Conservation (phyloP, 345 rosid species). For the Odontarrhena argentea region DNA sequence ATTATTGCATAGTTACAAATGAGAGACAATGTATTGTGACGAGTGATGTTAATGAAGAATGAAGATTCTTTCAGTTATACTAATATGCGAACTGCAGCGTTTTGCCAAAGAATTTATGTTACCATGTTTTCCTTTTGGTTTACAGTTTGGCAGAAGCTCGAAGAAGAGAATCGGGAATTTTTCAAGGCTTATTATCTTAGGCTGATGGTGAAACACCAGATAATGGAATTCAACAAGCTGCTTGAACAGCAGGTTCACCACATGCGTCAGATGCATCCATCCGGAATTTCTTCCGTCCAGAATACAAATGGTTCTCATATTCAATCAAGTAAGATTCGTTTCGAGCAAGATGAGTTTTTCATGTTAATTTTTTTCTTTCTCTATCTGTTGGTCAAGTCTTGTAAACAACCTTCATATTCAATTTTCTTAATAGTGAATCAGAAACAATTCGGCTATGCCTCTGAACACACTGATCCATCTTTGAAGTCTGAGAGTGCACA, state of each 20-base stretch:
- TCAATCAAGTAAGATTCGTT: conserved; percentile 60
- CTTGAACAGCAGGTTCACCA: conserved; percentile 88
- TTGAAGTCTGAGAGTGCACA: conserved; percentile 68
- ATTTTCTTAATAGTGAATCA: conserved; percentile 60
- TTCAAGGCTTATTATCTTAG: conserved; percentile 91
- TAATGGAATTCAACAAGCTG: conserved; percentile 85
- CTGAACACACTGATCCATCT: conserved; percentile 56
- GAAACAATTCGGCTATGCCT: conserved; percentile 58
- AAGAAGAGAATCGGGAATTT: conserved; percentile 92
- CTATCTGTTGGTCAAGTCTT: conserved; percentile 5
- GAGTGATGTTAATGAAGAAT: neutral
- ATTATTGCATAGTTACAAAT: conserved; percentile 6
- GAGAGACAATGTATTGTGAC: conserved; percentile 4
- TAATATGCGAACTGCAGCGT: neutral
- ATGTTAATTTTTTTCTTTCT: neutral
- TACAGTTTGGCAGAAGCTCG: conserved; percentile 99
- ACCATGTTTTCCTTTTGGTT: conserved; percentile 29
- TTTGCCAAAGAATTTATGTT: neutral
- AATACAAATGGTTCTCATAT: conserved; percentile 80
- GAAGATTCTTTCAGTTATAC: neutral
- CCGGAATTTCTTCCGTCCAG: conserved; percentile 59
- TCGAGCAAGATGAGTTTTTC: conserved; percentile 3
- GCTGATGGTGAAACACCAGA: conserved; percentile 88
- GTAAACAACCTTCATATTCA: conserved; percentile 11
- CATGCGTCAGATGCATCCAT: conserved; percentile 73